Percentiles rank a stretch among this genome's conserved stretches.
These are phyloP conservation scores for Lasiodiplodia citricola DNA, from an alignment of 2,329 filamentous ascomycete species.

Conservation along the genomic window DNA sequence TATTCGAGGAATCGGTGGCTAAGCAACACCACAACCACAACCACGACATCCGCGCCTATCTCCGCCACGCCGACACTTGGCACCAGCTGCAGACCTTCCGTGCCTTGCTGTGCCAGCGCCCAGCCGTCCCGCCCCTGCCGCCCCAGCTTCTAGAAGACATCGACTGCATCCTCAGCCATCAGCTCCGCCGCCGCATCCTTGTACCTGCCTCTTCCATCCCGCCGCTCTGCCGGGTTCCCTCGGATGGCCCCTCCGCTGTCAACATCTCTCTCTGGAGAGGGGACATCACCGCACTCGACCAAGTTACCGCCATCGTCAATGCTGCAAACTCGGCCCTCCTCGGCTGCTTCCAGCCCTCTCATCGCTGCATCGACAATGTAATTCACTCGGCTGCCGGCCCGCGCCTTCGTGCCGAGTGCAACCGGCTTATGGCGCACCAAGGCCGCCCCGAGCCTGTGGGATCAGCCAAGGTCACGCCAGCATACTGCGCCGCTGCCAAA, in stretches of 20 bases:
- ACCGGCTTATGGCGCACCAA: conserved; percentile 34
- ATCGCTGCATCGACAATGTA: conserved; percentile 45
- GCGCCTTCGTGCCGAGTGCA: conserved; percentile 39
- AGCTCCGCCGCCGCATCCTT: conserved; percentile 29
- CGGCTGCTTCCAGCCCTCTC: conserved; percentile 43
- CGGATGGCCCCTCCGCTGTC: neutral
- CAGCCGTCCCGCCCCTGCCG: conserved; percentile 32
- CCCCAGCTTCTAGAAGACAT: conserved; percentile 28
- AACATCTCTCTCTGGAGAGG: conserved; percentile 40
- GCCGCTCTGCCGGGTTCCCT: neutral
- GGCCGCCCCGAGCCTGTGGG: conserved; percentile 35
- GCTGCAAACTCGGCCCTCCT: conserved; percentile 43
- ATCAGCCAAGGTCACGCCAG: conserved; percentile 36
- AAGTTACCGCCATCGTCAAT: conserved; percentile 44
- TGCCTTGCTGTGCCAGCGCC: conserved; percentile 38
- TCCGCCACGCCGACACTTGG: conserved; percentile 13
- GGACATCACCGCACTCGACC: conserved; percentile 41
- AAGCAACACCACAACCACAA: conserved; percentile 11
- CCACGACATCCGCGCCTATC: neutral
- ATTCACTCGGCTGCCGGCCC: conserved; percentile 43
- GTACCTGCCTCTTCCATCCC: conserved; percentile 29
- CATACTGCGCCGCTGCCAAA: conserved; percentile 36
- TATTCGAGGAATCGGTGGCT: conserved; percentile 14
- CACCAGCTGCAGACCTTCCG: conserved; percentile 30
- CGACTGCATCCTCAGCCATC: conserved; percentile 31